Evolutionary conservation across 192 early-diverging fungal genomes (phyloP).

Genomic region (Lobulomyces angularis): DNA sequence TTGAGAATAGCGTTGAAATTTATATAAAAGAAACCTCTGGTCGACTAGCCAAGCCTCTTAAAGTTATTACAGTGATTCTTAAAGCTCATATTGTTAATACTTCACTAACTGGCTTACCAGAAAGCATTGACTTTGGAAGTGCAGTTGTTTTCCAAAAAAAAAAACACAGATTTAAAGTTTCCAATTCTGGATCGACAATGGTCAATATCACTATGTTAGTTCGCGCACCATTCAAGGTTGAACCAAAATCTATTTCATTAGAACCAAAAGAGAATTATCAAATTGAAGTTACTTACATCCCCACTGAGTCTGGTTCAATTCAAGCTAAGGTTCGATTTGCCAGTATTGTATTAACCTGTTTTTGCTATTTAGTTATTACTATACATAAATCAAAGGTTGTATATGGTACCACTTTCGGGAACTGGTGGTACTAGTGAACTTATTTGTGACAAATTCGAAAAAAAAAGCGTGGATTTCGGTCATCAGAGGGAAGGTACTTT

Average conservation of each 20-base stretch:
- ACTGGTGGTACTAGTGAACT: conserved; percentile 39
- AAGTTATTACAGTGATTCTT: conserved; percentile 26
- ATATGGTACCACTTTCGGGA: conserved; percentile 25
- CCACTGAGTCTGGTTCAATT: conserved; percentile 32
- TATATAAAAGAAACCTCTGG: conserved; percentile 31
- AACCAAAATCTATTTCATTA: conserved; percentile 28
- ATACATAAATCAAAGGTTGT: conserved; percentile 45
- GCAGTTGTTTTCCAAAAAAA: conserved; percentile 31
- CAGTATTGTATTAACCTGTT: no score
- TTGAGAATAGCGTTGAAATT: conserved; percentile 36
- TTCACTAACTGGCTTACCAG: conserved; percentile 34
- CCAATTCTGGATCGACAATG: conserved; percentile 37
- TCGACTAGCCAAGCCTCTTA: conserved; percentile 24
- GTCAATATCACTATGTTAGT: conserved; percentile 28
- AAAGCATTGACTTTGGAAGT: conserved; percentile 41
- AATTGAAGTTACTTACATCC: conserved; percentile 27
- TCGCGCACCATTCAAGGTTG: conserved; percentile 32
- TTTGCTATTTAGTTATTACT: no score
- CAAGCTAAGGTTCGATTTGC: conserved; percentile 25
- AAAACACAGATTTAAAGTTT: conserved; percentile 19
- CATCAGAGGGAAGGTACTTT: conserved; percentile 32
- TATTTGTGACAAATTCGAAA: conserved; percentile 42
- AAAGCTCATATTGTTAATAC: conserved; percentile 35
- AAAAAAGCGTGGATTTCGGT: conserved; percentile 44
- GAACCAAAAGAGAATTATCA: conserved; percentile 28